phyloP scores from a whole-genome alignment of 306 rosid species.

The Pyrus communis region DNA sequence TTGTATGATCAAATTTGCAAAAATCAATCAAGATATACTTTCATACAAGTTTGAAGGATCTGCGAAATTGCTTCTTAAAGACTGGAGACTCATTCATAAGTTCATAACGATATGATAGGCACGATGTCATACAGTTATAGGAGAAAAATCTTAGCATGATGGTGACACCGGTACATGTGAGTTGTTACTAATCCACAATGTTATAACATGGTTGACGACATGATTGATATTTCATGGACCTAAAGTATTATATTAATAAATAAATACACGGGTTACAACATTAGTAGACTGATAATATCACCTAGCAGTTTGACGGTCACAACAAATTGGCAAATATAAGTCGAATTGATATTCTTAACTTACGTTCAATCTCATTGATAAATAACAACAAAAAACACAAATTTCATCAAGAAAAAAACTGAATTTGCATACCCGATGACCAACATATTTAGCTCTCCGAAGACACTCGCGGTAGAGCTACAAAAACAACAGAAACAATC shows the following conservation, averaged over 20 bases:
- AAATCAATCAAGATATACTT: not conserved
- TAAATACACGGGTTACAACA: no score
- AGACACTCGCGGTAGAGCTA: constrained; percentile 93
- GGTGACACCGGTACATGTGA: not conserved
- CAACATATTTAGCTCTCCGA: constrained; percentile 83
- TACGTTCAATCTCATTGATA: not conserved
- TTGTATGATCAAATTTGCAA: not conserved
- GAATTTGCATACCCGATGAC: constrained; percentile 51
- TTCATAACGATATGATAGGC: not conserved
- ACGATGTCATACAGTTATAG: not conserved
- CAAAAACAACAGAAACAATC: not conserved
- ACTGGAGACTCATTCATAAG: not conserved
- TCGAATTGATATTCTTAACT: not conserved
- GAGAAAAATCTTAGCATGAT: not conserved
- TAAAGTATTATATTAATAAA: no score
- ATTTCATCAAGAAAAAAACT: not conserved
- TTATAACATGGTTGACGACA: not conserved
- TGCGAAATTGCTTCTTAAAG: not conserved
- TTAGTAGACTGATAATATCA: no score
- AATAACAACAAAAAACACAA: not conserved
- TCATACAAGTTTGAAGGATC: not conserved
- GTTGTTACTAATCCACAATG: not conserved
- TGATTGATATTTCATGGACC: no score
- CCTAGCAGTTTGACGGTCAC: not conserved
- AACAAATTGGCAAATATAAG: not conserved